Conservation (phyloP, 345 rosid genomes). For the Eutrema heterophyllum region DNA sequence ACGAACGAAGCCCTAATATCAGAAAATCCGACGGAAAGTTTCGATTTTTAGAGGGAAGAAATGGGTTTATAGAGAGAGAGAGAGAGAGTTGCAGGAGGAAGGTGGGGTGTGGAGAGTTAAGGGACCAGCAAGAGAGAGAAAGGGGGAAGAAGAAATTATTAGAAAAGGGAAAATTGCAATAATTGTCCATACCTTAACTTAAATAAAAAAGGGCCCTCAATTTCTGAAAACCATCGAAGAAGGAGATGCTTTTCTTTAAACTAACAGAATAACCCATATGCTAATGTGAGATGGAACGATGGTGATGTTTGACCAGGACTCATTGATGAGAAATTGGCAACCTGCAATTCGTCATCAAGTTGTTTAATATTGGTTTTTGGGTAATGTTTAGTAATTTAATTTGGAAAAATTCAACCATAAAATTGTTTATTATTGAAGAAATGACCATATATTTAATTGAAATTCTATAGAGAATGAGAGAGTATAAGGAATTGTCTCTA, state of each 20-base stretch:
- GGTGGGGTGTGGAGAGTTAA: slow-evolving; percentile 14
- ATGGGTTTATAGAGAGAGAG: slow-evolving; percentile 15
- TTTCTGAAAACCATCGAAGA: not conserved
- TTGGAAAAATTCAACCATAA: not conserved
- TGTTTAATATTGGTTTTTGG: not conserved
- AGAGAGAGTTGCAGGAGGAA: not conserved
- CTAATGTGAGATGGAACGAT: not conserved
- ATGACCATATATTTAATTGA: not conserved
- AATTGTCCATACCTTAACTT: not conserved
- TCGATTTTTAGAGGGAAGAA: slow-evolving; percentile 2
- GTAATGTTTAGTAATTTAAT: no score
- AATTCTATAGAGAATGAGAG: not conserved
- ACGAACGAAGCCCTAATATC: not conserved
- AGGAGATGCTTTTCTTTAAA: not conserved
- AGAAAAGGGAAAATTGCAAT: not conserved
- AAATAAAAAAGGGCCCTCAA: not conserved
- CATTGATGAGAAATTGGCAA: no score
- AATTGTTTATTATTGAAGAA: no score
- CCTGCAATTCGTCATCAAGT: not conserved
- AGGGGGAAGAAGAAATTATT: not conserved
- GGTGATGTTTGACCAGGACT: not conserved
- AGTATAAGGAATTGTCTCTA: not conserved
- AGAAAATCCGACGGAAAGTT: not conserved
- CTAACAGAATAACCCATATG: not conserved
- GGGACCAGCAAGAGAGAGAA: slow-evolving; percentile 13